Evolutionary conservation across 1,284 basidiomycete species (phyloP).

Genomic region (Ustilago sp.): DNA sequence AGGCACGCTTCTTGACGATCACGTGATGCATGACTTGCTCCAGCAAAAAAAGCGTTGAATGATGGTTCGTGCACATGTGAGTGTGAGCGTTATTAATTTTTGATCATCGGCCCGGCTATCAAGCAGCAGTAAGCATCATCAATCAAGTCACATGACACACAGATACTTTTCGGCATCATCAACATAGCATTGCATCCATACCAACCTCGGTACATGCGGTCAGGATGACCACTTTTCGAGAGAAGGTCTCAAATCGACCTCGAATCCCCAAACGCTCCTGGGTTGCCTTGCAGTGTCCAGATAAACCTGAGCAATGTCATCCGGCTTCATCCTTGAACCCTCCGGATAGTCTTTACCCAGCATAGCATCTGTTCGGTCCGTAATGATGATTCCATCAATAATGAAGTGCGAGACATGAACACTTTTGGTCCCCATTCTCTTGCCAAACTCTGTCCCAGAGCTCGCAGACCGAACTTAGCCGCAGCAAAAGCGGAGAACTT

Average conservation of each 20-base stretch:
- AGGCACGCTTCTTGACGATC: too few species aligned
- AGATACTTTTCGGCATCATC: too few species aligned
- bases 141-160: too few species aligned
- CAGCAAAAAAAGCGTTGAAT: too few species aligned
- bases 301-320: constrained; percentile 56
- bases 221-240: constrained; percentile 38
- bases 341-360: constrained; percentile 33
- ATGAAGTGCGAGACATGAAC: constrained; percentile 55
- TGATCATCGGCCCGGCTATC: too few species aligned
- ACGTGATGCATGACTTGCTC: too few species aligned
- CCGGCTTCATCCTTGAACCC: constrained; percentile 46
- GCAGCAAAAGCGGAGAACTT: constrained; percentile 48
- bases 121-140: too few species aligned
- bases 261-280: constrained; percentile 49
- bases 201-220: too few species aligned
- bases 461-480: constrained; percentile 50
- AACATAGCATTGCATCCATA: too few species aligned
- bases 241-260: constrained; percentile 46
- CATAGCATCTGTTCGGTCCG: constrained; percentile 38
- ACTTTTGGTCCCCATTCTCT: constrained; percentile 49
- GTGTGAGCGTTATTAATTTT: too few species aligned
- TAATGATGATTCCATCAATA: constrained; percentile 49
- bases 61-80: too few species aligned
- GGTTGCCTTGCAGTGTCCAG: constrained; percentile 43
- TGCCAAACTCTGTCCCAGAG: constrained; percentile 47